These are phyloP conservation scores for Guadua angustifolia DNA, from an alignment of 176 grass and related monocot species.

Conservation along the genomic window DNA sequence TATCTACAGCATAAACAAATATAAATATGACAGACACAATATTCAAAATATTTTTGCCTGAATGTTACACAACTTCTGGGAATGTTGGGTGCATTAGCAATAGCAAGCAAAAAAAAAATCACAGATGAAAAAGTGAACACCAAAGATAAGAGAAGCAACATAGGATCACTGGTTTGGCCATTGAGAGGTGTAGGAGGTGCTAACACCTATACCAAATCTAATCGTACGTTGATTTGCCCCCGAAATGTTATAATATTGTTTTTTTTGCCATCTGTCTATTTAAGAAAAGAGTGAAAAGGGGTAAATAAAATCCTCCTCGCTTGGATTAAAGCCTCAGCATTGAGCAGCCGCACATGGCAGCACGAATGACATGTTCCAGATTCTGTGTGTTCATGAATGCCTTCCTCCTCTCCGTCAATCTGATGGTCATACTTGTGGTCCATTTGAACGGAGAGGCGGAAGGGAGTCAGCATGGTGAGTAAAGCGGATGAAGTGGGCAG, in stretches of 20 bases:
- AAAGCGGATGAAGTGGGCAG: not conserved
- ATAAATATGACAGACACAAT: not conserved
- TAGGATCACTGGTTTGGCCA: not conserved
- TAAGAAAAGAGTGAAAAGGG: constrained; percentile 26
- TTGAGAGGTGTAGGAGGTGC: not conserved
- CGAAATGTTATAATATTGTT: not conserved
- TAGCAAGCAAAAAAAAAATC: constrained; percentile 3
- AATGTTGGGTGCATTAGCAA: constrained; percentile 12
- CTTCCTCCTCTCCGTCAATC: not conserved
- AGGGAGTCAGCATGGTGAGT: not conserved
- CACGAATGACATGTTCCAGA: not conserved
- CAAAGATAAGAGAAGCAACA: constrained; percentile 19
- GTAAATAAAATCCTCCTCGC: not conserved
- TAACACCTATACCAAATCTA: constrained; percentile 23
- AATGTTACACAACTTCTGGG: constrained; percentile 22
- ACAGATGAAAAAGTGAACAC: constrained; percentile 5
- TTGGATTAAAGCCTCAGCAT: constrained; percentile 19
- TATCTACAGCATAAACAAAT: constrained; percentile 53
- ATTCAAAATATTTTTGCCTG: not conserved
- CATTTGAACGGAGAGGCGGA: not conserved
- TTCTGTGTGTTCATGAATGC: constrained; percentile 4
- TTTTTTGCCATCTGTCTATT: constrained; percentile 28
- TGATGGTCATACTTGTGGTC: not conserved
- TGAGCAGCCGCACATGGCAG: not conserved
- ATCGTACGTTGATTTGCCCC: not conserved